Evolutionary conservation across 306 rosid genomes (phyloP), one percentile per base, ranked within the genome.

Genomic region (Vicia villosa): DNA sequence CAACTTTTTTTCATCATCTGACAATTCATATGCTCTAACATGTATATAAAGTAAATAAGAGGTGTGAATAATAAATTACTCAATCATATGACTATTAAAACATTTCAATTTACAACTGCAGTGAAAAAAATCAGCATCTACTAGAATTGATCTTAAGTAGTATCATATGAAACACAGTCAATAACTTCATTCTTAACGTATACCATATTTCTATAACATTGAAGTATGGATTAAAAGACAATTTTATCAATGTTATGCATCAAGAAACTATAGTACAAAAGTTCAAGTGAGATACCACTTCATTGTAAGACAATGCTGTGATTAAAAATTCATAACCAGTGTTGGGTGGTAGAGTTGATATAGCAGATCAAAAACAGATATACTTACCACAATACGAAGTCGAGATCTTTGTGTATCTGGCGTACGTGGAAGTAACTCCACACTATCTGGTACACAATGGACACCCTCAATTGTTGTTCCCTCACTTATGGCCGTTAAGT

Each of bases 321-420:
- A 12, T 57, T 13, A 63, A 62, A 63, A 20, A 20, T 37, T 22
- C 47, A 73, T 22, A 62, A 47, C 46, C 54, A 15, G 59, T 19
- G 69, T 40, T 64, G 64, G 49, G 43, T 24, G 45, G 21, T 34
- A 57, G 42, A 79, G 74, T 52, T 61, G 41, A 68, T 42, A 13
- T 57, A 57, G 49, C 43, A 60, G 60, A 73, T 36, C 17, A 63
- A 63, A 60, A 65, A 73, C 7, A 74, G 63, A 65, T 62, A 55
- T 65, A 17, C 51, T 51, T 85, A 93, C 98, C 96, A 90, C 94
- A 47, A 90, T 83, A 41, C 97, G 94, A 81, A 90, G 83, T 72
- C 96, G 98, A 56, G 84, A 49, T 69, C 90, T 86, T 50, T 87
- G 73, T 66, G 71, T 56, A 78, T 90, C 92, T 70, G 94, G 88